Percentiles rank a stretch among this genome's conserved stretches.
phyloP scores from a whole-genome alignment of 768 basidiomycete species.

The Kwoniella sp. region DNA sequence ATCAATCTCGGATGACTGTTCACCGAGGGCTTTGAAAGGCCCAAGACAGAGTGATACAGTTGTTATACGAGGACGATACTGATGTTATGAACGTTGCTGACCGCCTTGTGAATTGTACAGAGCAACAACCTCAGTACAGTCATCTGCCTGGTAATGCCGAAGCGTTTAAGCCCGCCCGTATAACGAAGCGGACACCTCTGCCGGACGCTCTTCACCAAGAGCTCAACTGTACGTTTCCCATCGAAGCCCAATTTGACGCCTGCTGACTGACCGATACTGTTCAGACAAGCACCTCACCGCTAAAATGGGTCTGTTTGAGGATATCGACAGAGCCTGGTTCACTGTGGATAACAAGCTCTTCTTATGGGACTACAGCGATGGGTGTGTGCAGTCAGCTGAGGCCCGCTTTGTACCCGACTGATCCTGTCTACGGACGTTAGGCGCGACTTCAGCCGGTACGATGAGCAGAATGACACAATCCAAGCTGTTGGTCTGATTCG shows the following conservation, averaged over 20 bases:
- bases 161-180: constrained; percentile 22
- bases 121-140: constrained; percentile 23
- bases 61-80: no score
- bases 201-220: constrained; percentile 42
- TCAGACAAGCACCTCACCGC: constrained; percentile 39
- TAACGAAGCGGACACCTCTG: constrained; percentile 24
- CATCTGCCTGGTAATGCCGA: constrained; percentile 10
- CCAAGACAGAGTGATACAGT: no score
- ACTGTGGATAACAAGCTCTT: constrained; percentile 90
- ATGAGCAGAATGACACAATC: constrained; percentile 85
- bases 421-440: constrained; percentile 50
- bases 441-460: constrained; percentile 86
- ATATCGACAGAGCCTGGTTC: constrained; percentile 93
- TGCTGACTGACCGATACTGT: background rate
- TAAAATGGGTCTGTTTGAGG: constrained; percentile 76
- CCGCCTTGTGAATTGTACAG: no score
- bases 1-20: no score
- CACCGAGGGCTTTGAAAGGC: no score
- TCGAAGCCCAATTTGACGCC: background rate
- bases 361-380: constrained; percentile 92
- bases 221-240: constrained; percentile 29
- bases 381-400: constrained; percentile 56
- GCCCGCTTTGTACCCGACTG: background rate
- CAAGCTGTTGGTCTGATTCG: constrained; percentile 80
- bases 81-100: no score